Evolutionary conservation across 2,329 filamentous ascomycete genomes (phyloP).

Genomic region (Penicillium aurantiogriseum): DNA sequence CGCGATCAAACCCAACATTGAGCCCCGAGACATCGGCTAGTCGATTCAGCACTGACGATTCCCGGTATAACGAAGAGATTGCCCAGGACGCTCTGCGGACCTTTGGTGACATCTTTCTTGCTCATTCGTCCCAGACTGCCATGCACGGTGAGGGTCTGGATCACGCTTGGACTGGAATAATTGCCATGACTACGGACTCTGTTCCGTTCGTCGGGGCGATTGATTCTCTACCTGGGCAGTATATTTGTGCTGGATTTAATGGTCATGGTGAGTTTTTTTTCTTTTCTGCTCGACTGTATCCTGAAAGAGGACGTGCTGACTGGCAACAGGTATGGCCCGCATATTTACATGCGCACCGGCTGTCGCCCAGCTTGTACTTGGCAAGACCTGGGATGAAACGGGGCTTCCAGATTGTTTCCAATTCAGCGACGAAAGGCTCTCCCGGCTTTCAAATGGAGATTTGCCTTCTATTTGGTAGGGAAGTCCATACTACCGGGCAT

Average conservation of each 20-base stretch:
- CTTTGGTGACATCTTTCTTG: slow-evolving; percentile 39
- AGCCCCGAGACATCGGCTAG: slow-evolving; percentile 30
- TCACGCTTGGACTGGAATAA: slow-evolving; percentile 50
- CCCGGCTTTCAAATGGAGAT: slow-evolving; percentile 11
- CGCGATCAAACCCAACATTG: slow-evolving; percentile 43
- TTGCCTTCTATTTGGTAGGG: slow-evolving; percentile 23
- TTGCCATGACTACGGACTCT: slow-evolving; percentile 49
- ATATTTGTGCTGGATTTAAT: slow-evolving; percentile 52
- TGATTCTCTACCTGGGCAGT: slow-evolving; percentile 45
- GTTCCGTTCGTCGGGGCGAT: slow-evolving; percentile 50
- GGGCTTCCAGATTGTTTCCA: slow-evolving; percentile 41
- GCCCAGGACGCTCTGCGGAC: slow-evolving; percentile 38
- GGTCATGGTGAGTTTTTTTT: slow-evolving; percentile 40
- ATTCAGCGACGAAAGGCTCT: slow-evolving; percentile 29
- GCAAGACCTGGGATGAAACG: slow-evolving; percentile 40
- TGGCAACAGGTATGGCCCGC: slow-evolving; percentile 38
- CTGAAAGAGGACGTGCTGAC: background rate
- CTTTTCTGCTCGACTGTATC: background rate
- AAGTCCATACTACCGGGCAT: too few species aligned
- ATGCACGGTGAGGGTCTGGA: slow-evolving; percentile 46
- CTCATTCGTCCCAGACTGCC: slow-evolving; percentile 9
- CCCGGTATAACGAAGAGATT: slow-evolving; percentile 42
- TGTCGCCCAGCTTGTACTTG: slow-evolving; percentile 44
- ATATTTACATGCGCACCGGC: slow-evolving; percentile 51
- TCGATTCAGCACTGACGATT: slow-evolving; percentile 42